Base-by-base conservation (phyloP, 1,139 yeast species). In the Pichia sp. region DNA sequence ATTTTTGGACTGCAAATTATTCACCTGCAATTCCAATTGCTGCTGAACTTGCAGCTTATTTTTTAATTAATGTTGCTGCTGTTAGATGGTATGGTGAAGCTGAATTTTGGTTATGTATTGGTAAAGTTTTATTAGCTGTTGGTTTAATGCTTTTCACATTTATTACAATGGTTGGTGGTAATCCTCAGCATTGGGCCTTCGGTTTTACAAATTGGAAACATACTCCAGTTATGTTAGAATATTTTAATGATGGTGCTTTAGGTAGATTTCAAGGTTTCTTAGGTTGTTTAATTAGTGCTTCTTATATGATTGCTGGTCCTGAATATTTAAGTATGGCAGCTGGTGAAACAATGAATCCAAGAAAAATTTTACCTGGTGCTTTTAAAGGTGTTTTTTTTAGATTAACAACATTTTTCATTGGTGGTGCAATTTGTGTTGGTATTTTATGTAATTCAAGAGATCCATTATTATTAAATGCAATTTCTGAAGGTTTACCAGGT, bases 351-450 rank as follows among this genome's bases (percentile, higher is more conserved):
- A 46, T 73, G 30, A 75, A 84, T 57, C 96, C 96, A 25, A 73
- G 95, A 49, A 76, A 76, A 54, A 80, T 78, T n/a, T 68, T 87
- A 63, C 92, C 92, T 24, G 73, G 70, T 38, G 95, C 96, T 4
- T 86, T 79, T 67, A 83, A 79, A 59, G 84, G 84, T 36, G 92
- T 87, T 11, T 78, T 85, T 49, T 76, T 76, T 59, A 73, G 96
- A 55, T 70, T 87, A 56, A 76, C 84, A 0, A 64, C 83, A 22
- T 75, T 87, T 54, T 87, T 84, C 59, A 66, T 86, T 47, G 75
- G 81, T 25, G 81, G 84, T 40, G 72, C 80, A 39, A 59, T 80
- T 16, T 75, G 78, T 54, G 75, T 79, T 46, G 84, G 85, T 36
- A 76, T 77, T 43, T 68, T 78, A 6, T 74, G 79, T 50, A 73